Evolutionary conservation across 2,329 filamentous ascomycete genomes (phyloP).

Genomic region (Talaromyces sp.): DNA sequence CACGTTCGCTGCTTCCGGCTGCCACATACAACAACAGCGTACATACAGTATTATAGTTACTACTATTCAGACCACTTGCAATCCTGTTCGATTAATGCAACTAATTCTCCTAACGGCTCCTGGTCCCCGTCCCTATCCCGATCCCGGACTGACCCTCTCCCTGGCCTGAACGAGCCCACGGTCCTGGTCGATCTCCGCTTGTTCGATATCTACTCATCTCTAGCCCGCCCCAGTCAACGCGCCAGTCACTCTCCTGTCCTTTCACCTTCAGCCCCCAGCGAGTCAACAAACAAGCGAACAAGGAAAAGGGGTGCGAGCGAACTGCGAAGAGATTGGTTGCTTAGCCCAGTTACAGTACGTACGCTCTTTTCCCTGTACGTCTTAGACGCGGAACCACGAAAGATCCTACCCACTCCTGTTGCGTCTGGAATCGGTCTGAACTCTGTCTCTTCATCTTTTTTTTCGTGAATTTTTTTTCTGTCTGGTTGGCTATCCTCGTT

Average conservation of each 20-base stretch:
- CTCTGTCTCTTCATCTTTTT: not conserved
- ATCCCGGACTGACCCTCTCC: not conserved
- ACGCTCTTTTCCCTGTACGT: not conserved
- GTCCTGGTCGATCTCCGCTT: conserved; percentile 16
- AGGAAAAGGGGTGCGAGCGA: conserved; percentile 3
- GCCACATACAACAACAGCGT: not conserved
- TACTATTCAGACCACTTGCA: not conserved
- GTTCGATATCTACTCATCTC: conserved; percentile 12
- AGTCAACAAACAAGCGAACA: not conserved
- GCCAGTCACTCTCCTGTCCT: not conserved
- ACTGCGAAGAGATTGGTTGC: conserved; percentile 4
- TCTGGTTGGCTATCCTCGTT: not conserved
- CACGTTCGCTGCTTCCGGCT: conserved; percentile 15
- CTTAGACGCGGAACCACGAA: conserved; percentile 8
- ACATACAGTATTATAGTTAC: too few relatives aligned
- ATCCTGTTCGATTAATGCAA: not conserved
- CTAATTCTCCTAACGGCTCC: not conserved
- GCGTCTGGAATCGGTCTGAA: conserved; percentile 5
- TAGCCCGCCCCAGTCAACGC: conserved; percentile 5
- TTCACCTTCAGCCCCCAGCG: conserved; percentile 13
- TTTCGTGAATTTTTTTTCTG: not conserved
- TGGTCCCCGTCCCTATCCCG: not conserved
- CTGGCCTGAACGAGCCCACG: conserved; percentile 10
- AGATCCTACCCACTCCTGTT: conserved; percentile 5
- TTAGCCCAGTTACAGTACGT: not conserved